phyloP scores from a whole-genome alignment of 2,329 filamentous ascomycete genomes.

The Arthroderma sp. region DNA sequence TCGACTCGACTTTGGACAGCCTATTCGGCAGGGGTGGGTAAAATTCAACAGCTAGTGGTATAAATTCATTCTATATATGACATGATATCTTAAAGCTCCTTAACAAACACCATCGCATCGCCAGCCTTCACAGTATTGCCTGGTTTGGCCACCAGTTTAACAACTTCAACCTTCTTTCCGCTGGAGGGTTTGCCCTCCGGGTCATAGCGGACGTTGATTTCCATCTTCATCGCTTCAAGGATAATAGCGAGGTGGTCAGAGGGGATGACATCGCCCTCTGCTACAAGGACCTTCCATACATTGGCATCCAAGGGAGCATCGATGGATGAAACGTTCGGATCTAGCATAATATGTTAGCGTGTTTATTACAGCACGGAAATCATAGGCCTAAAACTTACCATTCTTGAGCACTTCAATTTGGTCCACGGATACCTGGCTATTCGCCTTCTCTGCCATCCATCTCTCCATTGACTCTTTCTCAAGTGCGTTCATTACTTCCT shows the following conservation, averaged over 20 bases:
- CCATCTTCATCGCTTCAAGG: conserved; percentile 47
- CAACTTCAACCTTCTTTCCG: too few species aligned
- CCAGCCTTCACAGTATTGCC: too few species aligned
- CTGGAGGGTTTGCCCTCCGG: too few species aligned
- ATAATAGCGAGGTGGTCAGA: conserved; percentile 34
- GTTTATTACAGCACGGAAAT: not conserved
- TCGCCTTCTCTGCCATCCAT: conserved; percentile 31
- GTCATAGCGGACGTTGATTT: conserved; percentile 17
- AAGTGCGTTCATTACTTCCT: conserved; percentile 30
- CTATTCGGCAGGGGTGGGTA: too few species aligned
- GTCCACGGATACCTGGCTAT: conserved; percentile 37
- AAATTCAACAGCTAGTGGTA: too few species aligned
- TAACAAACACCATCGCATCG: too few species aligned
- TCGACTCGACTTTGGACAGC: too few species aligned
- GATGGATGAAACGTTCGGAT: conserved; percentile 25
- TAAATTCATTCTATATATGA: too few species aligned
- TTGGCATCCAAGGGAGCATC: conserved; percentile 37
- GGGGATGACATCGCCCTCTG: conserved; percentile 30
- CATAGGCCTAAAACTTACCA: conserved; percentile 18
- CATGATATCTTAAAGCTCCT: too few species aligned
- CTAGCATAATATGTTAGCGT: conserved; percentile 10
- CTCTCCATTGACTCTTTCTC: conserved; percentile 25
- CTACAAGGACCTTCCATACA: conserved; percentile 40
- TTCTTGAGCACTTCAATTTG: conserved; percentile 37
- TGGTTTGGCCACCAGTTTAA: too few species aligned